Base-by-base conservation (phyloP, 2,329 filamentous ascomycete species). In the Xylaria multiplex region DNA sequence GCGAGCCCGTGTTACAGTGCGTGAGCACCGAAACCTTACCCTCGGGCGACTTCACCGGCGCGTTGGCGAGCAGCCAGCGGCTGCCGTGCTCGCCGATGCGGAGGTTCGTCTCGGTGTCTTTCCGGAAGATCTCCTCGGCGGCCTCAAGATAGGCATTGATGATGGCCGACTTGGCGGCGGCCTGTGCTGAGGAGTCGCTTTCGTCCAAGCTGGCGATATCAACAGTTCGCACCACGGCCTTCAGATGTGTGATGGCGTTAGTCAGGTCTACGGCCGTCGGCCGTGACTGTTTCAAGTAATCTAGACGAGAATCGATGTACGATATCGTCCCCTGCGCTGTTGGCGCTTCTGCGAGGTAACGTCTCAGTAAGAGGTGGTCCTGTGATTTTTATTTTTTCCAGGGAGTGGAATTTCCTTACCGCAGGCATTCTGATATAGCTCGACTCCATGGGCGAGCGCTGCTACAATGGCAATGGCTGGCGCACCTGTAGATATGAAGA, bases 391-490 rank as follows among this genome's bases (percentile, higher is more conserved):
- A 27, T 27, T 30, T 4, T 2, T 30, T 14, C 19, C 1, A 8
- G 48, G 7, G 27, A 19, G 46, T 2, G 70, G 56, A 7, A 72
- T 7, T 37, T 37, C 79, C 80, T 65, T 74, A 81, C 81, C 76
- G 72, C 80, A 82, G 54, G 75, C 79, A 65, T 85, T 85, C 7
- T 86, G 86, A 57, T 88, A 83, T 8, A 98, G 81, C 78, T 98
- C 95, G 8, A 97, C 92, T 1, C 93, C 94, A 42, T 97, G 86
- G 2, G 92, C 90, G 40, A 99, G 86, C 22, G 92, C 92, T 24
- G 96, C 96, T n/a, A 99, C 96, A 70, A 99, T 98, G 50, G 96
- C 96, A 78, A 99, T 99, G 52, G 96, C 96, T 0, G 96, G 96
- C 5, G 96, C 96, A 46, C 93, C 91, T 83, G 64, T 45, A 53